phyloP scores from a whole-genome alignment of 1,284 basidiomycete genomes.

The Ustilago vetiveriae region DNA sequence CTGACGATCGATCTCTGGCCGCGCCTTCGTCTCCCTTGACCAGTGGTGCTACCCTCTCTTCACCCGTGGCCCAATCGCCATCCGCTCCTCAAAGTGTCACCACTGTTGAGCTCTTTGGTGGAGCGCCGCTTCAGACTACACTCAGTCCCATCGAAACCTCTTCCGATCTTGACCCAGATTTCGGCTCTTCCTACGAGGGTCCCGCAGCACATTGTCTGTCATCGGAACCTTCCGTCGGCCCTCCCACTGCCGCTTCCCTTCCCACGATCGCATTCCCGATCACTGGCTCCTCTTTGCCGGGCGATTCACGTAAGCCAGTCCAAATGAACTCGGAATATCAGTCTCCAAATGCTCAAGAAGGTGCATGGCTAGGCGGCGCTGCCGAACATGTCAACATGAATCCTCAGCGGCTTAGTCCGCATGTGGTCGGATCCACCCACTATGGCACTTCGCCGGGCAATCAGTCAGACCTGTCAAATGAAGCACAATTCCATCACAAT shows the following conservation, averaged over 20 bases:
- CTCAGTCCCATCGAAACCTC: slow-evolving; percentile 17
- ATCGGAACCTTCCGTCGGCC: background rate
- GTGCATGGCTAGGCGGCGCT: slow-evolving; percentile 33
- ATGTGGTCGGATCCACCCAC: slow-evolving; percentile 4
- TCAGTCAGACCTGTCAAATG: slow-evolving; percentile 48
- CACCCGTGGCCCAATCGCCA: slow-evolving; percentile 1
- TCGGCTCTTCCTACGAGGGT: slow-evolving; percentile 40
- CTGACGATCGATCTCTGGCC: slow-evolving; percentile 5
- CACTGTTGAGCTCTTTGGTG: slow-evolving; percentile 23
- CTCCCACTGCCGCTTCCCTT: background rate
- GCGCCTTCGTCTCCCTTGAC: slow-evolving; percentile 8
- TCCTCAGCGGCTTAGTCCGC: slow-evolving; percentile 16
- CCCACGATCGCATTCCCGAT: background rate
- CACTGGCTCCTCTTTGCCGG: background rate
- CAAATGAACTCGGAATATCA: slow-evolving; percentile 37
- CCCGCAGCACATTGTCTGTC: slow-evolving; percentile 10
- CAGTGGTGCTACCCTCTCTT: slow-evolving; percentile 3
- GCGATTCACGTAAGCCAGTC: background rate
- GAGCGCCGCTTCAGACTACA: slow-evolving; percentile 28
- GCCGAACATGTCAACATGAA: slow-evolving; percentile 8
- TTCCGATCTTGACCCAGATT: slow-evolving; percentile 24
- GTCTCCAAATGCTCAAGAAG: slow-evolving; percentile 28
- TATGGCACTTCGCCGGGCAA: slow-evolving; percentile 45
- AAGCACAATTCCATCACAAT: slow-evolving; percentile 41
- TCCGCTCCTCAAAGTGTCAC: slow-evolving; percentile 8